Evolutionary conservation across 441 rosid genomes (phyloP).

Genomic region (Erodium trifolium): DNA sequence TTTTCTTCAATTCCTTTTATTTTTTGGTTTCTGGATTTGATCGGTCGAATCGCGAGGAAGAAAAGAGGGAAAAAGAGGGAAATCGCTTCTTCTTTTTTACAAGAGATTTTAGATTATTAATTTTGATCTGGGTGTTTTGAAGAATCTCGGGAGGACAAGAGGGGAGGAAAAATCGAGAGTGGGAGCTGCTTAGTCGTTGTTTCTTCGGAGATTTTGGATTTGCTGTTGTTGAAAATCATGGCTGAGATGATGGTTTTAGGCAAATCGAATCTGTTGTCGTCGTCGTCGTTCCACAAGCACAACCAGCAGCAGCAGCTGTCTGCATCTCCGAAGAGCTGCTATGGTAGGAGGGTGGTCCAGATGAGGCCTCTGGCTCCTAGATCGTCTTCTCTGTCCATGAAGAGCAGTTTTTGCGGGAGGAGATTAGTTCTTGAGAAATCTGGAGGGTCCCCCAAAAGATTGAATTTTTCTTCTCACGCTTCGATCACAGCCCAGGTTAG

Average conservation of each 20-base stretch:
- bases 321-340: not conserved
- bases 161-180: no score
- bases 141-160: not conserved
- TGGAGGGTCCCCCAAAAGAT: constrained; percentile 20
- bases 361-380: constrained; percentile 26
- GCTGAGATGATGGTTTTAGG: not conserved
- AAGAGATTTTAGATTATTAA: not conserved
- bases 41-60: not conserved
- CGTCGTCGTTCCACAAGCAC: not conserved
- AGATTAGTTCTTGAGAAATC: constrained; percentile 27
- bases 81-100: not conserved
- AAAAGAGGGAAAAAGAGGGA: not conserved
- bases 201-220: not conserved
- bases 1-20: not conserved
- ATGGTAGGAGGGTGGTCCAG: no score
- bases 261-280: not conserved
- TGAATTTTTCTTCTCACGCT: constrained; percentile 8
- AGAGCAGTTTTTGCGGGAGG: constrained; percentile 36
- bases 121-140: not conserved
- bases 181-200: not conserved
- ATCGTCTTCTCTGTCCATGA: constrained; percentile 14
- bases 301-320: not conserved
- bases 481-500: constrained; percentile 43
- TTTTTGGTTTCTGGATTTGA: not conserved
- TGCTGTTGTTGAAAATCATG: not conserved